Conservation (phyloP, 2,329 filamentous ascomycete genomes). For the Botrytis aclada region DNA sequence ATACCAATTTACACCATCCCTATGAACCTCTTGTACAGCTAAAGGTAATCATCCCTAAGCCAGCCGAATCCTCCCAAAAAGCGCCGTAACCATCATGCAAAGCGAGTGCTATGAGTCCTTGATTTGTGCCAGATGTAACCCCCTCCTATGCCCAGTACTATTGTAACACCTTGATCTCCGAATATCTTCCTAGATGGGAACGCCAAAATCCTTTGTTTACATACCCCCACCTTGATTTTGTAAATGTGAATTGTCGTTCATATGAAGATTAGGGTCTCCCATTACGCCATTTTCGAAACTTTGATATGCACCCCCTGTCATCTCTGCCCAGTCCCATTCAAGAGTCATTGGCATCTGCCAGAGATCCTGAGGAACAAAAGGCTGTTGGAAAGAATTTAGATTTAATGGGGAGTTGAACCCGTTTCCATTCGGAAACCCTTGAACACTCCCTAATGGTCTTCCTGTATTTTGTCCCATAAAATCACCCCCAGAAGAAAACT, state of each 20-base stretch:
- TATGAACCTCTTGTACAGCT: neutral
- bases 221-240: constrained; percentile 27
- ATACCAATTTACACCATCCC: constrained; percentile 5
- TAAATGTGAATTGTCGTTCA: constrained; percentile 31
- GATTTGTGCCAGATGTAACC: neutral
- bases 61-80: neutral
- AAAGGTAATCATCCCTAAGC: neutral
- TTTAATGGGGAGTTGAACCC: constrained; percentile 34
- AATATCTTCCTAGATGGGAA: neutral
- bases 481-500: constrained; percentile 27
- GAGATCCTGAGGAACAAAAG: constrained; percentile 86
- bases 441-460: constrained; percentile 34
- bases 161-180: neutral
- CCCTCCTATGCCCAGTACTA: constrained; percentile 1
- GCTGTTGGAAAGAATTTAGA: constrained; percentile 66
- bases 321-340: constrained; percentile 71
- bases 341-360: constrained; percentile 96
- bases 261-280: constrained; percentile 30
- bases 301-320: constrained; percentile 63
- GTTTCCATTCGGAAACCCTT: constrained; percentile 32
- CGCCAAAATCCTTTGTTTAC: constrained; percentile 5
- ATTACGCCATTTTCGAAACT: constrained; percentile 57
- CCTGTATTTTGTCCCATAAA: constrained; percentile 31
- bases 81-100: constrained; percentile 13
- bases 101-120: constrained; percentile 3